Base-by-base conservation (phyloP, 2,329 filamentous ascomycete species). In the Penicillium rolfsii region DNA sequence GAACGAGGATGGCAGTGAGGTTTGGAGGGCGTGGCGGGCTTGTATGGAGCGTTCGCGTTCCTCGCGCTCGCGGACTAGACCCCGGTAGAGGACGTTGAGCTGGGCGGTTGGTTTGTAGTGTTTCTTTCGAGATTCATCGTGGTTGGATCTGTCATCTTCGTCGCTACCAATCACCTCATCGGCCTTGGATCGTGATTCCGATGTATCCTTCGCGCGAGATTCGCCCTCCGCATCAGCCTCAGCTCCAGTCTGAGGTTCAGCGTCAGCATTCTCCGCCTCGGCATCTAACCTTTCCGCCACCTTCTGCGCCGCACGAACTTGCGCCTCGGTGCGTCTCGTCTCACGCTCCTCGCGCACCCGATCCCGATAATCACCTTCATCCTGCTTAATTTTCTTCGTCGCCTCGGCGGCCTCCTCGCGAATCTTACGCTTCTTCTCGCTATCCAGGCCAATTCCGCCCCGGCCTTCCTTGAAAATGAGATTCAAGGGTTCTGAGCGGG, bases 371-470 rank as follows among this genome's bases (percentile, higher is more conserved):
- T 90, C 90, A 1, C 83, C 83, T 61, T 90, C 88, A 45, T 91
- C 83, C 52, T 85, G 83, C 73, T 86, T 87, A 14, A 82, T 77
- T 73, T 81, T 84, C 76, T 92, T 92, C 54, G 81, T 78, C 41
- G 82, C 73, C 36, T 77, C 75, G 65, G 84, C 85, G 4, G 84
- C 84, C 57, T 86, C 85, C 74, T 92, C 89, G 46, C 85, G 79
- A 24, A 85, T 77, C 72, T 90, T 93, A 65, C 91, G 84, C 81
- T 96, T 97, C 79, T 89, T 89, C 75, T 95, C 92, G 4, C 84
- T 87, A 65, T 95, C 91, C 69, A 94, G 78, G 0, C 95, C 94
- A 66, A 98, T 92, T 1, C 94, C 95, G 16, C 87, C 89, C 2
- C 90, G 84, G 70, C 90, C 90, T 55, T 93, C 90, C 74, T 95